These are phyloP conservation scores for Naganishia vishniacii DNA, from an alignment of 768 basidiomycete genomes.

Conservation along the genomic window DNA sequence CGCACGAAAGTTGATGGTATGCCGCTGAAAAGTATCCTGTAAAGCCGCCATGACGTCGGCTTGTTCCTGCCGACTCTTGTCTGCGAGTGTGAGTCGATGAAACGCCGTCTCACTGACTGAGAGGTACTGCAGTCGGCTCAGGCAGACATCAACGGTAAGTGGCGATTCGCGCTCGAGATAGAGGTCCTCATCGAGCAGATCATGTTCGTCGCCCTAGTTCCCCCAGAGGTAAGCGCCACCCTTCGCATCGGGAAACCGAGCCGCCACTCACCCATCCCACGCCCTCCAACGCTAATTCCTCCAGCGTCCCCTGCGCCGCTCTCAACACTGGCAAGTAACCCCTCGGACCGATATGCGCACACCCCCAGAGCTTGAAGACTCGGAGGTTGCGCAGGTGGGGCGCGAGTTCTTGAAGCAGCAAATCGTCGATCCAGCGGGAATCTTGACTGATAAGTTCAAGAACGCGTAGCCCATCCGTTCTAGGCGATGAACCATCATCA, in stretches of 20 bases:
- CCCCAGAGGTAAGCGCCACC: not conserved
- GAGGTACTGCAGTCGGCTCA: conserved; percentile 7
- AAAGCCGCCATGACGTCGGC: conserved; percentile 6
- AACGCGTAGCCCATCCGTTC: not conserved
- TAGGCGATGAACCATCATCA: no score
- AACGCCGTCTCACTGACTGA: conserved; percentile 13
- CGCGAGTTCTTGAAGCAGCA: conserved; percentile 10
- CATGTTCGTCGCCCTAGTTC: conserved; percentile 11
- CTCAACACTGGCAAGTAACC: conserved; percentile 22
- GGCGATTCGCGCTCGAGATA: conserved; percentile 27
- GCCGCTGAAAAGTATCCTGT: not conserved
- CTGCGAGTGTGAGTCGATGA: conserved; percentile 20
- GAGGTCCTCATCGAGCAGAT: conserved; percentile 18
- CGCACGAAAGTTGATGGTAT: not conserved
- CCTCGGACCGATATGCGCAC: conserved; percentile 10
- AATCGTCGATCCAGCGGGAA: conserved; percentile 18
- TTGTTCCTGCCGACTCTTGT: conserved; percentile 25
- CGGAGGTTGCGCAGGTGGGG: conserved; percentile 19
- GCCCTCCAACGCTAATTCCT: conserved; percentile 22
- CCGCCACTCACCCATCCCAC: conserved; percentile 17
- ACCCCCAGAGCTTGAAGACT: conserved; percentile 27
- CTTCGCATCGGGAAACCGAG: not conserved
- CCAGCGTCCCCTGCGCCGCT: conserved; percentile 8
- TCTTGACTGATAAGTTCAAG: conserved; percentile 27
- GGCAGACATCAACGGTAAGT: conserved; percentile 13